A percentile compares a stretch with the other conserved stretches of the same genome.
Conservation (phyloP, 108 stramenopile species). For the Skeletonema marinoi region DNA sequence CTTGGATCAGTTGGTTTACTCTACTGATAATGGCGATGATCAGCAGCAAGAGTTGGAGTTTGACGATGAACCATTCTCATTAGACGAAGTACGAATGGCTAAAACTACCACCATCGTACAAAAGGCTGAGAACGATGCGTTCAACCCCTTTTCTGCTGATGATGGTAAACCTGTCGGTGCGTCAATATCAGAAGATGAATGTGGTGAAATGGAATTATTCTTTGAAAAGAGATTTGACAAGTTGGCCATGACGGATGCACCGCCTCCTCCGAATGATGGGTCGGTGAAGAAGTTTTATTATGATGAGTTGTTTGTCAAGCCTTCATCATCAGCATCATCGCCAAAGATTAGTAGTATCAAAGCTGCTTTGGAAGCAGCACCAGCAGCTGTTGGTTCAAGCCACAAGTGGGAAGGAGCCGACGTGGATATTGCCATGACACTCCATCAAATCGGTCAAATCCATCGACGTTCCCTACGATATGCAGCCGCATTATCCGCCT, state of each 20-base stretch:
- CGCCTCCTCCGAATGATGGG: constrained; percentile 7
- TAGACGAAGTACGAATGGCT: constrained; percentile 46
- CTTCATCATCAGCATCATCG: not conserved
- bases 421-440: constrained; percentile 75
- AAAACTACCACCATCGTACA: constrained; percentile 25
- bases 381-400: not conserved
- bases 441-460: constrained; percentile 84
- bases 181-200: constrained; percentile 22
- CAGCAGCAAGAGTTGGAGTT: not conserved
- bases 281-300: constrained; percentile 46
- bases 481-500: constrained; percentile 67
- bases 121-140: constrained; percentile 11
- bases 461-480: constrained; percentile 63
- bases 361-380: not conserved
- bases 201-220: constrained; percentile 68
- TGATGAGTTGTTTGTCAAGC: constrained; percentile 60
- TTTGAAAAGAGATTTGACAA: constrained; percentile 49
- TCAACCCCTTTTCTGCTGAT: not conserved
- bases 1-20: constrained; percentile 15
- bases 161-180: too few relatives aligned
- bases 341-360: not conserved
- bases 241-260: constrained; percentile 14
- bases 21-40: constrained; percentile 15
- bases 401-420: constrained; percentile 45
- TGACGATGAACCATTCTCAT: constrained; percentile 31